phyloP scores from a whole-genome alignment of 495 filamentous ascomycete genomes.

The Aspergillus wentii region DNA sequence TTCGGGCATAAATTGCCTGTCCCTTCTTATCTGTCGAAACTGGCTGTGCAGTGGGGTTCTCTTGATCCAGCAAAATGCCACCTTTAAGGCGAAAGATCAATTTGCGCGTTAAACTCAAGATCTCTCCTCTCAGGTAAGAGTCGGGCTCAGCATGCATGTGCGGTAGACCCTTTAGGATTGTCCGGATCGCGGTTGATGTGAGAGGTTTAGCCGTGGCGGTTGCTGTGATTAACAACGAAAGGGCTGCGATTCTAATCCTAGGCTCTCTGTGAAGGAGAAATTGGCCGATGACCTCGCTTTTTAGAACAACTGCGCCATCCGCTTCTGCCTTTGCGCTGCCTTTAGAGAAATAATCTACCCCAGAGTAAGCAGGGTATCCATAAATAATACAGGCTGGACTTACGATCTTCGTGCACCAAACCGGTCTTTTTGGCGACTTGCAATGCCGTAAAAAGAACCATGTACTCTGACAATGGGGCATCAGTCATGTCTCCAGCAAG shows the following conservation, averaged over 20 bases:
- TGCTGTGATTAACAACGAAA: constrained; percentile 69
- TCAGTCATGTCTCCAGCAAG: constrained; percentile 35
- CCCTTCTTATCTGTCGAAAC: constrained; percentile 11
- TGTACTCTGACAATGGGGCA: constrained; percentile 45
- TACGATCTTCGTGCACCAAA: constrained; percentile 68
- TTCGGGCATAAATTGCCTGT: constrained; percentile 12
- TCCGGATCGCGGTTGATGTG: constrained; percentile 48
- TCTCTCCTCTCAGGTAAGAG: constrained; percentile 72
- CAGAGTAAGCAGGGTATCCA: constrained; percentile 9
- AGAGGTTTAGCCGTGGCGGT: constrained; percentile 67
- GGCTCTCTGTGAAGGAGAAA: constrained; percentile 59
- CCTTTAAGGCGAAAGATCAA: constrained; percentile 60
- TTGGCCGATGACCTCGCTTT: constrained; percentile 37
- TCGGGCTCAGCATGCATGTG: constrained; percentile 78
- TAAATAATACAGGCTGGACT: constrained; percentile 27
- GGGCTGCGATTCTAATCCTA: constrained; percentile 63
- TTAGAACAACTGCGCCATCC: constrained; percentile 25
- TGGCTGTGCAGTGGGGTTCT: constrained; percentile 6
- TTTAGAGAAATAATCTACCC: constrained; percentile 26
- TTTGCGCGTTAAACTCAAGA: constrained; percentile 60
- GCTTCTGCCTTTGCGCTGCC: constrained; percentile 4
- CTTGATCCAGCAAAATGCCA: constrained; percentile 23
- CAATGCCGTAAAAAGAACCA: constrained; percentile 62
- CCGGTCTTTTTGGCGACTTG: constrained; percentile 77
- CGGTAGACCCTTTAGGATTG: constrained; percentile 56